phyloP scores from a whole-genome alignment of 306 rosid genomes.

The Delonix regia region DNA sequence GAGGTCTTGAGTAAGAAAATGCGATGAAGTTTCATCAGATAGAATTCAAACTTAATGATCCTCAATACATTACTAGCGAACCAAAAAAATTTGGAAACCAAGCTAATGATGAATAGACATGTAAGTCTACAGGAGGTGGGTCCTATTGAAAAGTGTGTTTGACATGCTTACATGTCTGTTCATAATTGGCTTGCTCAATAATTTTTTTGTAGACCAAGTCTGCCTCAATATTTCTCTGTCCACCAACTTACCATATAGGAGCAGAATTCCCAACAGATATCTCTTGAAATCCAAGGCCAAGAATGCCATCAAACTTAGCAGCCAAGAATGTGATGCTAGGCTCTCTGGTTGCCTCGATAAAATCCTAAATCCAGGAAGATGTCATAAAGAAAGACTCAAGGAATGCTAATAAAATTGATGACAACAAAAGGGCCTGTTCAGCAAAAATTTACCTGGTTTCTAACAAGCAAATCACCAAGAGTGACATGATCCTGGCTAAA shows the following conservation, averaged over 20 bases:
- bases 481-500: constrained; percentile 43
- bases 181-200: not conserved
- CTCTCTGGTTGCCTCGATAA: constrained; percentile 56
- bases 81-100: not conserved
- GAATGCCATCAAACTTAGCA: constrained; percentile 49
- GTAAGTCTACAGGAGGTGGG: not conserved
- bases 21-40: not conserved
- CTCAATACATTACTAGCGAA: constrained; percentile 2
- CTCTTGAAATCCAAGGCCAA: constrained; percentile 48
- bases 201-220: not conserved
- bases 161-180: not conserved
- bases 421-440: not conserved
- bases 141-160: not conserved
- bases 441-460: constrained; percentile 37
- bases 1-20: not conserved
- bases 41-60: constrained; percentile 8
- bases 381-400: not conserved
- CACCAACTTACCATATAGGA: constrained; percentile 54
- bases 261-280: constrained; percentile 41
- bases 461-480: constrained; percentile 41
- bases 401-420: not conserved
- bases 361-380: constrained; percentile 39
- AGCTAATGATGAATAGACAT: not conserved
- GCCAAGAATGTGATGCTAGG: constrained; percentile 47
- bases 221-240: not conserved